Conservation (phyloP, 495 filamentous ascomycete genomes). For the Aspergillus diversus region DNA sequence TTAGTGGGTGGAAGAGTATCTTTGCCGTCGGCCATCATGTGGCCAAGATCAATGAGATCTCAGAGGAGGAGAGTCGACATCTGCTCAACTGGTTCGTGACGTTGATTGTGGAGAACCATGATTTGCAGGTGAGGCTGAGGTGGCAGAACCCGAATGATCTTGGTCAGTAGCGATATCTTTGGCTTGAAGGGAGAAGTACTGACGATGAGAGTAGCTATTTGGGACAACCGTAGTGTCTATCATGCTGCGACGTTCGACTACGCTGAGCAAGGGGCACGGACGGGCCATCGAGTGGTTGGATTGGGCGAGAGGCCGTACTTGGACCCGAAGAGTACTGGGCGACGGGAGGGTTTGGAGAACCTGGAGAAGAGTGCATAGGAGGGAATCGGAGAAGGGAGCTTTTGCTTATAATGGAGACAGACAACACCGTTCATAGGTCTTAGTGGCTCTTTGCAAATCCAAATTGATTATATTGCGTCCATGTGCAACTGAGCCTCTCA, state of each 20-base stretch:
- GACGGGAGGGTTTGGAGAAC: conserved; percentile 17
- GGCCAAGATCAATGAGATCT: conserved; percentile 22
- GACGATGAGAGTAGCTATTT: conserved; percentile 55
- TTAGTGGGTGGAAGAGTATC: conserved; percentile 77
- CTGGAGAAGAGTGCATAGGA: background rate
- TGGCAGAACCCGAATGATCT: conserved; percentile 61
- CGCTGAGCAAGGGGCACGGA: conserved; percentile 56
- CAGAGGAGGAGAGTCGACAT: conserved; percentile 45
- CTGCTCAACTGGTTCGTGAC: conserved; percentile 55
- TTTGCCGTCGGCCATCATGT: conserved; percentile 52
- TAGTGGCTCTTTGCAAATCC: too few relatives aligned
- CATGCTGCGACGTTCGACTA: conserved; percentile 73
- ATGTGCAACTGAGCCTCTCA: too few relatives aligned
- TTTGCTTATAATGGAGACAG: too few relatives aligned
- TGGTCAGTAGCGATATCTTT: conserved; percentile 28
- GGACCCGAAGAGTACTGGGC: conserved; percentile 37
- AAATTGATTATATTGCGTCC: too few relatives aligned
- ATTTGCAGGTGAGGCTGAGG: conserved; percentile 66
- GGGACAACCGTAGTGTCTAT: conserved; percentile 73
- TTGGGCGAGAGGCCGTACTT: conserved; percentile 70
- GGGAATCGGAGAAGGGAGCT: too few relatives aligned
- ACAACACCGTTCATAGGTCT: too few relatives aligned
- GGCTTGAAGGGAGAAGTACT: background rate
- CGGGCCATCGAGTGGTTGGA: conserved; percentile 62
- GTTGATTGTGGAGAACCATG: conserved; percentile 66